Conservation (phyloP, 306 rosid genomes). For the Medicago arabica region DNA sequence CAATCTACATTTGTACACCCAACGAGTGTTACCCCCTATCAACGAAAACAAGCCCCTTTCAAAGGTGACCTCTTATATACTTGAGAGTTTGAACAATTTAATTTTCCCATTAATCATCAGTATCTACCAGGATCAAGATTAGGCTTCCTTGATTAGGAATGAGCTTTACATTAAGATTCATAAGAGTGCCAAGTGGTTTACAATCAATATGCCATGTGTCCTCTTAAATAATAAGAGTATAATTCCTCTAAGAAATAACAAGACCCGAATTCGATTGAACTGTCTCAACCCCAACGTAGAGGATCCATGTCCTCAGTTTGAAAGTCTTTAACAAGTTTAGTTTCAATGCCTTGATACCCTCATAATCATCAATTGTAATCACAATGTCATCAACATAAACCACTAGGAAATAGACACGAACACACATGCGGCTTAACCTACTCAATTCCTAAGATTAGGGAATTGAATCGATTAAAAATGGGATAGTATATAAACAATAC, state of each 20-base stretch:
- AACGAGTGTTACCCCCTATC: background rate
- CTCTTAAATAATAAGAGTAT: background rate
- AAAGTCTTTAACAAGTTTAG: background rate
- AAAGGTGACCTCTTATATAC: background rate
- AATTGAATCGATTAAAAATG: background rate
- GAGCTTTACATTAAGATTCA: background rate
- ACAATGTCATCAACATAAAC: background rate
- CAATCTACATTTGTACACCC: background rate
- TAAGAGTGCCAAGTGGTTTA: background rate
- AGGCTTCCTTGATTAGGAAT: background rate
- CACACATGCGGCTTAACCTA: background rate
- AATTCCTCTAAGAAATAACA: background rate
- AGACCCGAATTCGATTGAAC: background rate
- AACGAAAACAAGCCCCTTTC: background rate
- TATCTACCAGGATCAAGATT: background rate
- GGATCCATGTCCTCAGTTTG: background rate
- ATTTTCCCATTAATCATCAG: background rate
- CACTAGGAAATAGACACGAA: background rate
- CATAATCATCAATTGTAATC: background rate
- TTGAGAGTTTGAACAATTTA: background rate
- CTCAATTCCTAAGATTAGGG: background rate
- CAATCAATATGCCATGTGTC: background rate
- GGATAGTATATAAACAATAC: background rate
- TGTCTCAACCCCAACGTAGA: background rate
- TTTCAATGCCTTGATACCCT: constrained; percentile 1